phyloP scores from a whole-genome alignment of 164 flowering plant genomes.

The Platanus orientalis region DNA sequence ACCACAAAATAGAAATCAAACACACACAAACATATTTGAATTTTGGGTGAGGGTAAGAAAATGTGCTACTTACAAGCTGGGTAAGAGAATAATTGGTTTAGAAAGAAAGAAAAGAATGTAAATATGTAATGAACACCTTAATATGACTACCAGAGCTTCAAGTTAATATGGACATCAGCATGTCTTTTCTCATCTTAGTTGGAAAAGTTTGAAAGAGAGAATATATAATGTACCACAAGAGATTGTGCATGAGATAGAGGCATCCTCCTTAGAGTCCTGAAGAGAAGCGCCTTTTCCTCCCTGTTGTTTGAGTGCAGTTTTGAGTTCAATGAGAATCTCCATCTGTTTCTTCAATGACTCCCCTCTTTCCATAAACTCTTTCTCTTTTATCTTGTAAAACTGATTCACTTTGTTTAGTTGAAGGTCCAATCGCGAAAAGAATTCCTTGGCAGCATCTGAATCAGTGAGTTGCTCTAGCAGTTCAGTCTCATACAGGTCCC shows the following conservation, averaged over 20 bases:
- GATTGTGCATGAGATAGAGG: slow-evolving; percentile 61
- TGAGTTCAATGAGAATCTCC: slow-evolving; percentile 69
- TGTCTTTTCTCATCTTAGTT: too few species aligned
- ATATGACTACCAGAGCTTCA: too few species aligned
- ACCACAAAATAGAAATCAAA: too few species aligned
- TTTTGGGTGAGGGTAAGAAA: too few species aligned
- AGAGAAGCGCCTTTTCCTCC: slow-evolving; percentile 25
- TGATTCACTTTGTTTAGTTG: slow-evolving; percentile 95
- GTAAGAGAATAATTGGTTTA: too few species aligned
- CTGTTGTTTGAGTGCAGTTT: slow-evolving; percentile 41
- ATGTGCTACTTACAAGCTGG: too few species aligned
- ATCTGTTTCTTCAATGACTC: slow-evolving; percentile 74
- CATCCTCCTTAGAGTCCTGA: slow-evolving; percentile 55
- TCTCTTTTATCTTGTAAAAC: slow-evolving; percentile 75
- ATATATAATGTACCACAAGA: slow-evolving; percentile 48
- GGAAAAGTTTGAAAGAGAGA: too few species aligned
- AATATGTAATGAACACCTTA: too few species aligned
- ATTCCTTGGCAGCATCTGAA: slow-evolving; percentile 60
- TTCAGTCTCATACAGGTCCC: too few species aligned
- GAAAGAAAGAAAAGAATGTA: too few species aligned
- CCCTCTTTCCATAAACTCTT: slow-evolving; percentile 84
- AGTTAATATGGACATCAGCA: too few species aligned
- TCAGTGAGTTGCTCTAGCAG: slow-evolving; percentile 69
- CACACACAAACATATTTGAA: too few species aligned
- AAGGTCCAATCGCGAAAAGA: slow-evolving; percentile 62